These are phyloP conservation scores for Dactylellina sp. DNA, from an alignment of 2,329 filamentous ascomycete genomes.

Conservation along the genomic window DNA sequence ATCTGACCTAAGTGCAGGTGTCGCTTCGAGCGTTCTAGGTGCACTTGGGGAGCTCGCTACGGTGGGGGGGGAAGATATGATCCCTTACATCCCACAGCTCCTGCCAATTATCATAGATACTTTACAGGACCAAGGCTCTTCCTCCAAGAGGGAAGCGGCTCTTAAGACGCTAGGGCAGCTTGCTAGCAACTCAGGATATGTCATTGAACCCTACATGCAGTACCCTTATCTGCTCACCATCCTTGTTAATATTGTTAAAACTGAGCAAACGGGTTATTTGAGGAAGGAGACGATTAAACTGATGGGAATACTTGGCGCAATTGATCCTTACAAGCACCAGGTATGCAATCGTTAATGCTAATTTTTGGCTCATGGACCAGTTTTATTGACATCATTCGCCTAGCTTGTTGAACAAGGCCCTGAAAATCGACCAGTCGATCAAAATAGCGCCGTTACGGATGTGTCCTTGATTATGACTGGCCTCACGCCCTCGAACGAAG, in stretches of 20 bases:
- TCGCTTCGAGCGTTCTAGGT: conserved; percentile 93
- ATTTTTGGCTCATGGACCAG: not conserved
- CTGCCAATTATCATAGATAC: conserved; percentile 97
- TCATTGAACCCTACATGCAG: conserved; percentile 94
- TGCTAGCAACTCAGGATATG: conserved; percentile 95
- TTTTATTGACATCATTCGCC: conserved; percentile 62
- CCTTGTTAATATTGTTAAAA: conserved; percentile 91
- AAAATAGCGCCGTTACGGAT: conserved; percentile 81
- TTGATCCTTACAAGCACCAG: conserved; percentile 96
- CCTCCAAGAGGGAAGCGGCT: conserved; percentile 88
- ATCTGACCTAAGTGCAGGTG: conserved; percentile 82
- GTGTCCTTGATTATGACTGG: conserved; percentile 98
- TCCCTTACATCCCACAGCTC: conserved; percentile 86
- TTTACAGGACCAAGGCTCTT: conserved; percentile 91
- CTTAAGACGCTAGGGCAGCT: conserved; percentile 90
- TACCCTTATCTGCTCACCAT: conserved; percentile 94
- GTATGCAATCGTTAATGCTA: conserved; percentile 62
- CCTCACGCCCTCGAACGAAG: conserved; percentile 93
- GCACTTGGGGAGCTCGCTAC: conserved; percentile 94
- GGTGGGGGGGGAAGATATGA: conserved; percentile 94
- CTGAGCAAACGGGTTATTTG: conserved; percentile 85
- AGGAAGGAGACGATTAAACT: conserved; percentile 95
- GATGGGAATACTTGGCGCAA: conserved; percentile 91
- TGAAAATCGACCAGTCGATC: conserved; percentile 78
- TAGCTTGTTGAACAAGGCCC: conserved; percentile 88